Base-by-base conservation (phyloP, 805 yeast species). In the Suhomyces canberraensis region DNA sequence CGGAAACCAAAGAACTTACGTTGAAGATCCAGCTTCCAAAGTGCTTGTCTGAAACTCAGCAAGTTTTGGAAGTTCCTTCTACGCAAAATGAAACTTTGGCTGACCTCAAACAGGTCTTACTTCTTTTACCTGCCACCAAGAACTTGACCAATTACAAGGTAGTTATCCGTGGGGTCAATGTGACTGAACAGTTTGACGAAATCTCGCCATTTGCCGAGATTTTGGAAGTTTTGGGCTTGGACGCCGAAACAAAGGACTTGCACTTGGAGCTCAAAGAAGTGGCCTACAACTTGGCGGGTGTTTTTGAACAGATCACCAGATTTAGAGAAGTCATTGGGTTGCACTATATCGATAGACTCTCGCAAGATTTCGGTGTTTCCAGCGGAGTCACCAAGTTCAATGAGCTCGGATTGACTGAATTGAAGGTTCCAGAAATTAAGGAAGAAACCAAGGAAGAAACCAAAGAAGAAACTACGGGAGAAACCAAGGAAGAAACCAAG, bases 121-220 rank as follows among this genome's bases (percentile, higher is more conserved):
- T 71, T n/a, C 60, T 77, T n/a, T 59, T 78, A 20, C 76, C 83
- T 8, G 66, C 68, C 17, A 74, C 83, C 29, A 71, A 71, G 47
- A 81, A 78, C 33, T 69, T 74, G 48, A 81, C 95, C 20, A 73
- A 78, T 46, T 87, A 76, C 52, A 59, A 70, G 3, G 63, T 85
- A 15, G 54, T 50, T 28, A 54, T 52, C 29, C 55, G 63, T 6
- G 73, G 66, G 16, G 47, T 51, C 32, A 56, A 61, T 33, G 37
- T 68, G 22, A 48, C 58, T 11, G 58, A 54, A 4, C 33, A 28
- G 28, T 48, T 70, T 27, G 53, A 48, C 18, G 58, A 56, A 11
- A 40, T 40, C 8, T 27, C 50, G 11, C 20, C 47, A 3, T 46
- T 54, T 28, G 40, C 39, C 14, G 64, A 69, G 16, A 39, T 58